These are phyloP conservation scores for Bryoerythrophyllum caledonicum DNA, from an alignment of 225 moss, liverwort and hornwort species.

Conservation along the genomic window DNA sequence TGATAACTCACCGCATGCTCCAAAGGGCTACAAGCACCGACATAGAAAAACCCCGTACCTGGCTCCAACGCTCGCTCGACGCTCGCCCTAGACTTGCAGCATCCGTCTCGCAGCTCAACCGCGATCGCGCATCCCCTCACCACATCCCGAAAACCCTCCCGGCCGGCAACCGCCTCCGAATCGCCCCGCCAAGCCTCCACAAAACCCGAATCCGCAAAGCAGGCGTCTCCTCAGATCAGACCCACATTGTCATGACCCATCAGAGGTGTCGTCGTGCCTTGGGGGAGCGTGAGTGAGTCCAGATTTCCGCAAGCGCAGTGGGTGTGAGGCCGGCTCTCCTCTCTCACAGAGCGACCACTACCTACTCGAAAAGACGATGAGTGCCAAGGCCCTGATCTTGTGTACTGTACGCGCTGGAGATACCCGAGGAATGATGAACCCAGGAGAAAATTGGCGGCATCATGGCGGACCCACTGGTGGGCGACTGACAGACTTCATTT, in stretches of 20 bases:
- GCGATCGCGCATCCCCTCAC: constrained; percentile 17
- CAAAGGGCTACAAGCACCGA: too few species aligned
- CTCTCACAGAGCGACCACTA: too few species aligned
- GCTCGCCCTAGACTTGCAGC: constrained; percentile 24
- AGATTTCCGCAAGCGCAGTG: not conserved
- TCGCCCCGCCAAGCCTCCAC: too few species aligned
- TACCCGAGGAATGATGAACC: not conserved
- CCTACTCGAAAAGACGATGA: too few species aligned
- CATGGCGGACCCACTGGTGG: not conserved
- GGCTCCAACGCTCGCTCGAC: constrained; percentile 15
- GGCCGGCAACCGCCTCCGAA: too few species aligned
- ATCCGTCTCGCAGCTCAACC: constrained; percentile 10
- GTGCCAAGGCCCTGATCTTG: not conserved
- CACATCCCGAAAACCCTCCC: not conserved
- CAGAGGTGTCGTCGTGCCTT: too few species aligned
- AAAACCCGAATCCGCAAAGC: too few species aligned
- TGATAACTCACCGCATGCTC: not conserved
- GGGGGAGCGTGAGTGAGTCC: not conserved
- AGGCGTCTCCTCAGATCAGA: constrained; percentile 6
- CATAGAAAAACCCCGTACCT: constrained; percentile 30
- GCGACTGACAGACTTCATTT: not conserved
- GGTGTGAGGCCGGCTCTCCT: not conserved
- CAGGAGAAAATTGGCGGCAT: constrained; percentile 26
- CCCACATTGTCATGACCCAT: too few species aligned
- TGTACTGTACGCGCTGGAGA: not conserved